Evolutionary conservation across 78 protist genomes (phyloP).

Genomic region (Dictyostelium capitatum): DNA sequence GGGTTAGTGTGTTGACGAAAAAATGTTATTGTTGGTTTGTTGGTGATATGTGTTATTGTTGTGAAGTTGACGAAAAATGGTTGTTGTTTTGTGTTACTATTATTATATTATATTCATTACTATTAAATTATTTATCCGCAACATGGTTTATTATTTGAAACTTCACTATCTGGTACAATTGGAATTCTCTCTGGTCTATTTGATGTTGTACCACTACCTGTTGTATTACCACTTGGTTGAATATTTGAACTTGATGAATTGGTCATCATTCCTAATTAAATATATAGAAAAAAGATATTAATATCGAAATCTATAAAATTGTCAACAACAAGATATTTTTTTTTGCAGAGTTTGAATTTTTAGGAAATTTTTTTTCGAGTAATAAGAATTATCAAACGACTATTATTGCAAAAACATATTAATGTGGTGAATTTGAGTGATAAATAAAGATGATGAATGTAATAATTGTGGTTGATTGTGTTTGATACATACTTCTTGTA

Average conservation of each 20-base stretch:
- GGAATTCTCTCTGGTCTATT: conserved; percentile 67
- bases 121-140: background rate
- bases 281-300: background rate
- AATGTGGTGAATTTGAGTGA: no score
- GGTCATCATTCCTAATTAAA: conserved; percentile 47
- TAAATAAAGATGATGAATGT: no score
- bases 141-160: background rate
- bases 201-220: conserved; percentile 11
- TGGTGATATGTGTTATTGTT: no score
- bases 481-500: conserved; percentile 77
- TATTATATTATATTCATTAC: no score
- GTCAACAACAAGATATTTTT: background rate
- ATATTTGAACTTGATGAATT: background rate
- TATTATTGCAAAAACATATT: no score
- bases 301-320: background rate
- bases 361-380: background rate
- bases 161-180: conserved; percentile 52
- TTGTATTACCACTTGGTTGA: background rate
- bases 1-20: no score
- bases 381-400: background rate
- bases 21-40: no score
- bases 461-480: no score
- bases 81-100: no score
- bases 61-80: no score
- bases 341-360: background rate